Evolutionary conservation across 75 land plant species (phyloP).

Genomic region (Ceratopteris richardii): DNA sequence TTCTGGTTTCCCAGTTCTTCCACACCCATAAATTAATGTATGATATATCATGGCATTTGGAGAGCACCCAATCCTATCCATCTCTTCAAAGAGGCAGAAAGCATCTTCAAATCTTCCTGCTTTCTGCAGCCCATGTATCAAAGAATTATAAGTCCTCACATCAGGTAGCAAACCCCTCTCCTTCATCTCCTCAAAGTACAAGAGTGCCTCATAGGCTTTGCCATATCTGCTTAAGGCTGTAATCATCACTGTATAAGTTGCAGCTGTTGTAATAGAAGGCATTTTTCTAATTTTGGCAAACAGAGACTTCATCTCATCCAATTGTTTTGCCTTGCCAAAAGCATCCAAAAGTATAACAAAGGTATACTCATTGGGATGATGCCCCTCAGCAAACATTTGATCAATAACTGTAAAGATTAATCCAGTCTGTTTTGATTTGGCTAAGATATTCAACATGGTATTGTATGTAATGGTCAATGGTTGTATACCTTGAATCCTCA

Average conservation of each 20-base stretch:
- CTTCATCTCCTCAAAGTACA: constrained; percentile 35
- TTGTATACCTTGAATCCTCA: constrained; percentile 48
- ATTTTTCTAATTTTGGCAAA: constrained; percentile 50
- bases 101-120: constrained; percentile 39
- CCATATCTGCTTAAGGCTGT: constrained; percentile 43
- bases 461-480: constrained; percentile 64
- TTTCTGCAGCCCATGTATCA: constrained; percentile 41
- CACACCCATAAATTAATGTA: constrained; percentile 43
- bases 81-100: constrained; percentile 26
- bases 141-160: constrained; percentile 38
- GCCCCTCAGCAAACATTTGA: constrained; percentile 31
- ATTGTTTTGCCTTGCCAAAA: constrained; percentile 19
- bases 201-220: constrained; percentile 42
- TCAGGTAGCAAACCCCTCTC: constrained; percentile 41
- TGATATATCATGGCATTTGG: constrained; percentile 43
- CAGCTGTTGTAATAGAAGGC: constrained; percentile 30
- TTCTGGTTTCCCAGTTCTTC: constrained; percentile 44
- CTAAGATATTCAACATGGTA: constrained; percentile 62
- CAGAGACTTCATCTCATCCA: constrained; percentile 37
- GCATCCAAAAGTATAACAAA: constrained; percentile 52
- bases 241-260: constrained; percentile 50
- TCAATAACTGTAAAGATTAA: constrained; percentile 28
- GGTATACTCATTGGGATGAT: constrained; percentile 33
- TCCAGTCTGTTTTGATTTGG: constrained; percentile 35
- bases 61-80: constrained; percentile 42